Percentiles rank a stretch among this genome's conserved stretches.
Conservation (phyloP, 139 green algal species). For the Micractinium sp. region DNA sequence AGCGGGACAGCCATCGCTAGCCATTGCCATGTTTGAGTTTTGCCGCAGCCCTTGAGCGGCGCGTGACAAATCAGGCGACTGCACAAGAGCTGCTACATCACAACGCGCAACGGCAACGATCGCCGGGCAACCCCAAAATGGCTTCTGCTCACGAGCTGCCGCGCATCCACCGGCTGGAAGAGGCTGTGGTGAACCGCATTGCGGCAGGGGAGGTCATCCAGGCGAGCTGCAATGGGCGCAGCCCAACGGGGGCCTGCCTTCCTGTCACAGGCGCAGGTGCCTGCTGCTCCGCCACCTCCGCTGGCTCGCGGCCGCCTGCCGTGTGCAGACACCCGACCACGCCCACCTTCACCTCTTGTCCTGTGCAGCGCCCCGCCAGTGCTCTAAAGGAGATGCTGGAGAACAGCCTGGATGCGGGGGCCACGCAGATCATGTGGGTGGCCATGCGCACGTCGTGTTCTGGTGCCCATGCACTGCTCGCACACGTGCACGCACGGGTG, state of each 20-base stretch:
- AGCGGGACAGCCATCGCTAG: too few species aligned
- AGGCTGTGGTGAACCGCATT: slow-evolving; percentile 93
- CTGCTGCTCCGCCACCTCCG: background rate
- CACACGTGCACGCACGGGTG: too few species aligned
- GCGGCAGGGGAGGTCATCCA: slow-evolving; percentile 95
- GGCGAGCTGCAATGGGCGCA: slow-evolving; percentile 4
- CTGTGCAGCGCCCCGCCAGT: slow-evolving; percentile 74
- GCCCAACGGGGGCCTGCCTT: background rate
- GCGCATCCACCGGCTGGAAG: slow-evolving; percentile 62
- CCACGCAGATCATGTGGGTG: slow-evolving; percentile 31
- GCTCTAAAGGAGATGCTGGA: slow-evolving; percentile 99
- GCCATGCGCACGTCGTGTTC: background rate
- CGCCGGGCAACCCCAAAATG: too few species aligned
- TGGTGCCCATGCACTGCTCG: background rate
- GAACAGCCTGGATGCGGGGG: slow-evolving; percentile 93
- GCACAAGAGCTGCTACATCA: too few species aligned
- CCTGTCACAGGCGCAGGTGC: background rate
- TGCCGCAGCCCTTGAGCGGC: too few species aligned
- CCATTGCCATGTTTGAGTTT: too few species aligned
- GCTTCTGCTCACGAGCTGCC: too few species aligned
- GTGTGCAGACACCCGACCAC: background rate
- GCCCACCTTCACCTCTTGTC: slow-evolving; percentile 20
- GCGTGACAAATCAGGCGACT: too few species aligned
- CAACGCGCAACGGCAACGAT: too few species aligned
- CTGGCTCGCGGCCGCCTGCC: background rate